These are phyloP conservation scores for Yarrowia phangngaensis DNA, from an alignment of 805 yeast genomes.

Conservation along the genomic window DNA sequence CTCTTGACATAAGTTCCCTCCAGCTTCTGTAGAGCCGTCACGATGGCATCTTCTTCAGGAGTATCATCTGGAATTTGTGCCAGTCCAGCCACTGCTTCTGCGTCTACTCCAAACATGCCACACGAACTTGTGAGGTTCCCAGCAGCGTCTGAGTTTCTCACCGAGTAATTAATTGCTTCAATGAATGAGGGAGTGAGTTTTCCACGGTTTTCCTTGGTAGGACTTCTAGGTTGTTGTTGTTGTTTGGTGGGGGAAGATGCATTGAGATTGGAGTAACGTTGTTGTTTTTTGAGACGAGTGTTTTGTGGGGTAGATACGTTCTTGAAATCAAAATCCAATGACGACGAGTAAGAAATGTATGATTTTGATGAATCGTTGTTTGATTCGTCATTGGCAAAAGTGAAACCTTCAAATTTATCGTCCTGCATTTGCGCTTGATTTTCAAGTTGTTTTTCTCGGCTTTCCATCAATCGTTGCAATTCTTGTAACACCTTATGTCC, in stretches of 20 bases:
- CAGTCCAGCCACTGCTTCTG: slow-evolving; percentile 65
- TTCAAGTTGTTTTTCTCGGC: slow-evolving; percentile 24
- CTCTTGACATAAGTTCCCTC: slow-evolving; percentile 54
- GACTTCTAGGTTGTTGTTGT: slow-evolving; percentile 22
- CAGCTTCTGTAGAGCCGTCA: slow-evolving; percentile 67
- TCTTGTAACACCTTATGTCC: slow-evolving; percentile 38
- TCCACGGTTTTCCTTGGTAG: slow-evolving; percentile 21
- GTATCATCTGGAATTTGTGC: slow-evolving; percentile 84
- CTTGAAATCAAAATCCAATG: slow-evolving; percentile 18
- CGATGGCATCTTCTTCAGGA: slow-evolving; percentile 63
- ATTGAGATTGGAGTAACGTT: slow-evolving; percentile 19
- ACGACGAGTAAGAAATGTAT: slow-evolving; percentile 16
- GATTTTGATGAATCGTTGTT: slow-evolving; percentile 1
- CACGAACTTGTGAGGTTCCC: slow-evolving; percentile 3
- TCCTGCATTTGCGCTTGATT: neutral
- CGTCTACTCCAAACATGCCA: slow-evolving; percentile 34
- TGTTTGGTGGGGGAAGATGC: slow-evolving; percentile 10
- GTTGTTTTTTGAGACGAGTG: slow-evolving; percentile 1
- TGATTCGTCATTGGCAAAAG: slow-evolving; percentile 1
- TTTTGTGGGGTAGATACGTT: slow-evolving; percentile 10
- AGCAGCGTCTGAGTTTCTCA: slow-evolving; percentile 2
- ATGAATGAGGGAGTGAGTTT: slow-evolving; percentile 17
- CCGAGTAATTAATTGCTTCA: slow-evolving; percentile 22
- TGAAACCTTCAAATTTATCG: slow-evolving; percentile 20
- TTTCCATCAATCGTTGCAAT: slow-evolving; percentile 31